These are phyloP conservation scores for Cyclotella distinguenda DNA, from an alignment of 108 stramenopile species.

Conservation along the genomic window DNA sequence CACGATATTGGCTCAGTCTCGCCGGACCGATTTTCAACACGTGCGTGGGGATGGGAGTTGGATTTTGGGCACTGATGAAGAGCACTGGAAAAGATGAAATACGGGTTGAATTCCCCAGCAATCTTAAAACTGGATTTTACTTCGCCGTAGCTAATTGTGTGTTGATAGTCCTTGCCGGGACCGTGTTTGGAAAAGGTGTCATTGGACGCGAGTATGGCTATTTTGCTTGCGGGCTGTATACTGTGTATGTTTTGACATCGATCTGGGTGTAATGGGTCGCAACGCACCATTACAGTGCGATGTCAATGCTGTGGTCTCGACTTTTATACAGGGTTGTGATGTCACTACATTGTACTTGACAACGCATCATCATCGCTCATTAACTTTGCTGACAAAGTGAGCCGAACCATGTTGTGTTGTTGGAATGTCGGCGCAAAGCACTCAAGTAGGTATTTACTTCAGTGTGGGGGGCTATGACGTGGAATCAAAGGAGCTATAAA, in stretches of 20 bases:
- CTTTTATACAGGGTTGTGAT: too few relatives aligned
- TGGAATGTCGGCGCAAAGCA: too few relatives aligned
- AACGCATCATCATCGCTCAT: too few relatives aligned
- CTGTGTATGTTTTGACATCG: constrained; percentile 37
- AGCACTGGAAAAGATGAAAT: constrained; percentile 41
- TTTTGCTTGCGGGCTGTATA: constrained; percentile 38
- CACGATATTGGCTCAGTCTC: constrained; percentile 34
- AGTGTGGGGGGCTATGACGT: too few relatives aligned
- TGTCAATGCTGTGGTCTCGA: too few relatives aligned
- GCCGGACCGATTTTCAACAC: constrained; percentile 97
- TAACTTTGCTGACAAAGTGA: too few relatives aligned
- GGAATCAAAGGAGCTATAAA: too few relatives aligned
- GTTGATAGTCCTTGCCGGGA: constrained; percentile 34
- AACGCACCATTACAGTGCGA: too few relatives aligned
- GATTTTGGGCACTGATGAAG: constrained; percentile 57
- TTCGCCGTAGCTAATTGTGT: constrained; percentile 44
- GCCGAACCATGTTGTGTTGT: too few relatives aligned
- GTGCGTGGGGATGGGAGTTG: constrained; percentile 76
- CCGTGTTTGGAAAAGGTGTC: constrained; percentile 40
- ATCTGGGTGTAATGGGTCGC: constrained; percentile 13
- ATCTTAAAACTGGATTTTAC: constrained; percentile 43
- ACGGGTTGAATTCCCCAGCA: constrained; percentile 29
- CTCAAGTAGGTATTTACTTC: too few relatives aligned
- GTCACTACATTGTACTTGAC: too few relatives aligned
- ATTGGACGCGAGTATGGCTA: constrained; percentile 43